Percentiles rank a stretch among this genome's conserved stretches.
Evolutionary conservation across 441 rosid genomes (phyloP).

Genomic region (Populus hybrid): DNA sequence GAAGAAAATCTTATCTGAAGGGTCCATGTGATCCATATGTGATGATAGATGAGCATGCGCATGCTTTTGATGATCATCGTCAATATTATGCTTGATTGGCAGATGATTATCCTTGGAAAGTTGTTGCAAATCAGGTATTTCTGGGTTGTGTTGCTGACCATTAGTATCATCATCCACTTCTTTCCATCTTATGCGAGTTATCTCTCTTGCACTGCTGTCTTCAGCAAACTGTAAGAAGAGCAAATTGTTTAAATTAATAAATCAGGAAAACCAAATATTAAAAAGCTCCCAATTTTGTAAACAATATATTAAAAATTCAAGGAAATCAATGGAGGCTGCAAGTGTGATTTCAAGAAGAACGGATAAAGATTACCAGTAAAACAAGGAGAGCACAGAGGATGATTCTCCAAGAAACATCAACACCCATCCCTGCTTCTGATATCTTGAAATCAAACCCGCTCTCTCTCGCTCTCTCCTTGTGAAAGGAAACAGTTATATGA

Average conservation of each 20-base stretch:
- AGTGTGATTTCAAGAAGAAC: not conserved
- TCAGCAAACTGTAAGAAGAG: slow-evolving; percentile 10
- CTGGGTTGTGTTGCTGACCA: no score
- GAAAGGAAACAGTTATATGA: not conserved
- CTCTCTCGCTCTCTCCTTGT: not conserved
- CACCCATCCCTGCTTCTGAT: slow-evolving; percentile 20
- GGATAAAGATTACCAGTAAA: slow-evolving; percentile 24
- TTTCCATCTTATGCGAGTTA: not conserved
- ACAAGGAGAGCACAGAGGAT: slow-evolving; percentile 15
- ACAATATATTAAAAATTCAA: not conserved
- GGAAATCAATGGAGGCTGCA: not conserved
- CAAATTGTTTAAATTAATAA: not conserved
- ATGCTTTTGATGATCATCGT: not conserved
- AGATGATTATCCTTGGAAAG: not conserved
- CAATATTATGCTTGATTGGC: not conserved
- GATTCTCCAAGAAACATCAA: slow-evolving; percentile 15
- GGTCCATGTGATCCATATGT: slow-evolving; percentile 31
- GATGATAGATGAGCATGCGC: not conserved
- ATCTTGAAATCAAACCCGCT: not conserved
- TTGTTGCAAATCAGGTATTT: not conserved
- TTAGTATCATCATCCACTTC: not conserved
- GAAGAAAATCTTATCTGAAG: slow-evolving; percentile 51
- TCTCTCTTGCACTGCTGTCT: slow-evolving; percentile 12
- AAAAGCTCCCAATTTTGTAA: not conserved
- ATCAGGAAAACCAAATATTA: not conserved